A percentile compares a stretch with the other conserved stretches of the same genome.
Evolutionary conservation across 2,329 filamentous ascomycete species (phyloP).

Genomic region (Meredithiella fracta): DNA sequence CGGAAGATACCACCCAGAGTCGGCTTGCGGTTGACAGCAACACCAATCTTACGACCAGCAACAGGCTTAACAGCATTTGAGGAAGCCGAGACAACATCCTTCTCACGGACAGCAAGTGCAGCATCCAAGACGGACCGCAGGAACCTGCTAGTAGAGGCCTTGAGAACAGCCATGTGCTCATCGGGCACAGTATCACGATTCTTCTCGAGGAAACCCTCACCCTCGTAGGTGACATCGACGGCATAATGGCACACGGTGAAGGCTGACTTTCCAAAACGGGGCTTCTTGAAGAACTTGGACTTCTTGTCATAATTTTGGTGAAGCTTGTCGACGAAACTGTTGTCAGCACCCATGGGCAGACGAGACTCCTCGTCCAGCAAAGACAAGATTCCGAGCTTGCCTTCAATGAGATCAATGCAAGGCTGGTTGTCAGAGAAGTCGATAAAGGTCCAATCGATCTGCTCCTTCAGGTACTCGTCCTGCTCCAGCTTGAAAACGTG

Average conservation of each 20-base stretch:
- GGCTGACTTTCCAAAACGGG: constrained; percentile 86
- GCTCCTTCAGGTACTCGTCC: constrained; percentile 86
- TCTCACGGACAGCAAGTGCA: constrained; percentile 74
- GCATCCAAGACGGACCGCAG: constrained; percentile 70
- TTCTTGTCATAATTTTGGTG: constrained; percentile 90
- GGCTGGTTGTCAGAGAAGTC: constrained; percentile 99
- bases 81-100: constrained; percentile 52
- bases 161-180: constrained; percentile 89
- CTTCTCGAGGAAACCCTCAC: constrained; percentile 98
- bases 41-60: constrained; percentile 71
- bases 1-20: constrained; percentile 98
- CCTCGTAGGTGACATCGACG: constrained; percentile 95
- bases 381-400: constrained; percentile 82
- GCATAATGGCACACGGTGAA: constrained; percentile 99
- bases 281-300: constrained; percentile 97
- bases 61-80: constrained; percentile 63
- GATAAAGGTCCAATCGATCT: constrained; percentile 99
- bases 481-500: constrained; percentile 99
- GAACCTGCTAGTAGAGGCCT: constrained; percentile 70
- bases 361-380: constrained; percentile 92
- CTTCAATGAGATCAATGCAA: constrained; percentile 96
- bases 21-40: constrained; percentile 87
- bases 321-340: constrained; percentile 90
- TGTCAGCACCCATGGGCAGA: constrained; percentile 90
- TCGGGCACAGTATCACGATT: constrained; percentile 97